Evolutionary conservation across 768 basidiomycete genomes (phyloP).

Genomic region (Lentinula guzmanii): DNA sequence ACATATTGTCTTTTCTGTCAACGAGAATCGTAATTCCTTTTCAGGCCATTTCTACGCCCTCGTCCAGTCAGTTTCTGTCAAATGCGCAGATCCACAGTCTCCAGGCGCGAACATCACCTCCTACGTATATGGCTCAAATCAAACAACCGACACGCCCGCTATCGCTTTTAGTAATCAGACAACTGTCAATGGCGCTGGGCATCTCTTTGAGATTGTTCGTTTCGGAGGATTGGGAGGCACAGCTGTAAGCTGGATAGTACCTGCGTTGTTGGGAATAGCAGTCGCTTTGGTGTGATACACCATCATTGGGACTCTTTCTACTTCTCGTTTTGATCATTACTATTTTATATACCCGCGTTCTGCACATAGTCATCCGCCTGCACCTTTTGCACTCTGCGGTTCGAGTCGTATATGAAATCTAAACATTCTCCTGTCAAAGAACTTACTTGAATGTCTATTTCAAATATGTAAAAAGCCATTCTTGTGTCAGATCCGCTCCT

Average conservation of each 20-base stretch:
- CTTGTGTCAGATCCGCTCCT: no score
- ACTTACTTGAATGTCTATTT: no score
- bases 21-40: background rate
- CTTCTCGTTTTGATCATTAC: no score
- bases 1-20: background rate
- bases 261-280: slow-evolving; percentile 4
- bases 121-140: slow-evolving; percentile 59
- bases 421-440: no score
- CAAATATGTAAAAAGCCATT: no score
- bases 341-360: no score
- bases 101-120: slow-evolving; percentile 45
- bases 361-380: no score
- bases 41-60: slow-evolving; percentile 67
- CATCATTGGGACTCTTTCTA: background rate
- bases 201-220: slow-evolving; percentile 3
- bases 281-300: background rate
- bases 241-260: slow-evolving; percentile 11
- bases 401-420: no score
- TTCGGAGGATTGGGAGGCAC: slow-evolving; percentile 12
- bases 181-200: slow-evolving; percentile 40
- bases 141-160: slow-evolving; percentile 43
- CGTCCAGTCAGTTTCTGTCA: slow-evolving; percentile 54
- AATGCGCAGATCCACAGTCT: slow-evolving; percentile 48
- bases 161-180: slow-evolving; percentile 56
- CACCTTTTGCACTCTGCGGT: no score